Evolutionary conservation across 805 yeast genomes (phyloP), one percentile per base, ranked within the genome.

Genomic region (Wickerhamomyces rabaulensis): DNA sequence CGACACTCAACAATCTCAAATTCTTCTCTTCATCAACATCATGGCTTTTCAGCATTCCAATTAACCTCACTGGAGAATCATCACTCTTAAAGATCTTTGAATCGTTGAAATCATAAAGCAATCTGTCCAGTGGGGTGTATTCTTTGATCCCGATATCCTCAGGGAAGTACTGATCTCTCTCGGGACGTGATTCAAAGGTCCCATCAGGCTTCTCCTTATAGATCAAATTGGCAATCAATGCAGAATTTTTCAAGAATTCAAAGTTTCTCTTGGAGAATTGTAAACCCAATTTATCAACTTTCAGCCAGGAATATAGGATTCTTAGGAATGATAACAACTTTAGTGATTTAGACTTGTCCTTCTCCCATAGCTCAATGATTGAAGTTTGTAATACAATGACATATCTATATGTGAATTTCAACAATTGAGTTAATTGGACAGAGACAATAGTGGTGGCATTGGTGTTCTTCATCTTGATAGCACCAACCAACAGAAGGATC

Each of bases 141-240:
- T 82, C 90, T 49, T 77, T 78, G 52, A 80, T 66, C 20, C 70
- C 63, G 13, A 83, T 79, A 64, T 85, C 94, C 56, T 86, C 92
- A 40, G 69, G 64, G 57, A 83, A 84, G 45, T 75, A 76, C 46
- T 79, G 75, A 2, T 61, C 55, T 61, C 92, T 71, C 8, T 58
- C 52, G 15, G 85, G 84, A 43, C 70, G 45, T 13, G 51, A 47
- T 2, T 53, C 53, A 31, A 53, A 52, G n/a, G 41, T 35, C 21
- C 42, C 43, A 41, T 50, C 45, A 36, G 58, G 25, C 45, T 31
- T 36, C 9, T 50, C 39, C 0, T 33, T 13, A 12, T 38, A 43
- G n/a, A 71, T 47, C n/a, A 49, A 42, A 45, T 71, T 71, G 16
- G 61, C 40, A 13, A 71, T 35, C 7, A 48, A 51, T 6, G 68